Evolutionary conservation across 768 basidiomycete genomes (phyloP).

Genomic region (Boletellus sp.): DNA sequence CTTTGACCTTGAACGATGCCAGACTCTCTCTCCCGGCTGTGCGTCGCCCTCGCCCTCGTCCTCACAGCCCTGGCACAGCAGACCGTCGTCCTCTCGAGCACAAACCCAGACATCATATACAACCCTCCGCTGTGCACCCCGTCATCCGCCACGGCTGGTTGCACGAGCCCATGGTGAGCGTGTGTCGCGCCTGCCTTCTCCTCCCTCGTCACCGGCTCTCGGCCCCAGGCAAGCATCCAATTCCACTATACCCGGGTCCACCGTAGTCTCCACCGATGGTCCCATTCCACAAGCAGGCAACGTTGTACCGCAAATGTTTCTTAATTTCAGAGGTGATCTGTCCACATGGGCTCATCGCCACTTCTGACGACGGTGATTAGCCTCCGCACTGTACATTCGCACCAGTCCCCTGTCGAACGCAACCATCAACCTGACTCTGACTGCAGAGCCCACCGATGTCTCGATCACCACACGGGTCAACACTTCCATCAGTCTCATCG

Average conservation of each 20-base stretch:
- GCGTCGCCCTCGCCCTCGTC: slow-evolving; percentile 10
- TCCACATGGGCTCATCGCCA: background rate
- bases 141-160: slow-evolving; percentile 10
- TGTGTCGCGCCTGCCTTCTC: background rate
- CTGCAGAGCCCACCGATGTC: slow-evolving; percentile 35
- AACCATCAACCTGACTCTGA: slow-evolving; percentile 49
- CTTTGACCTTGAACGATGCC: slow-evolving; percentile 14
- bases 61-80: slow-evolving; percentile 15
- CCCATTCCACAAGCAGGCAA: slow-evolving; percentile 39
- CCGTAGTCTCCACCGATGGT: slow-evolving; percentile 38
- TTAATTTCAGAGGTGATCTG: slow-evolving; percentile 49
- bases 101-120: slow-evolving; percentile 25
- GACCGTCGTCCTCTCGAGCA: slow-evolving; percentile 21
- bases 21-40: slow-evolving; percentile 18
- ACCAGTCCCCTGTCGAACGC: slow-evolving; percentile 48
- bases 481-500: slow-evolving; percentile 38
- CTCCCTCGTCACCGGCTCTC: background rate
- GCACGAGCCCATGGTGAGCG: slow-evolving; percentile 25
- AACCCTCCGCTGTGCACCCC: slow-evolving; percentile 23
- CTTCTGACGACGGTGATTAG: slow-evolving; percentile 25
- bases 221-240: slow-evolving; percentile 24
- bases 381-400: slow-evolving; percentile 41
- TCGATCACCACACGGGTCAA: slow-evolving; percentile 37
- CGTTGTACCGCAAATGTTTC: slow-evolving; percentile 55
- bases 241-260: slow-evolving; percentile 8